Evolutionary conservation across 179 eudicot species (phyloP), one percentile per base, ranked within the genome.

Genomic region (Vitellaria paradoxa): DNA sequence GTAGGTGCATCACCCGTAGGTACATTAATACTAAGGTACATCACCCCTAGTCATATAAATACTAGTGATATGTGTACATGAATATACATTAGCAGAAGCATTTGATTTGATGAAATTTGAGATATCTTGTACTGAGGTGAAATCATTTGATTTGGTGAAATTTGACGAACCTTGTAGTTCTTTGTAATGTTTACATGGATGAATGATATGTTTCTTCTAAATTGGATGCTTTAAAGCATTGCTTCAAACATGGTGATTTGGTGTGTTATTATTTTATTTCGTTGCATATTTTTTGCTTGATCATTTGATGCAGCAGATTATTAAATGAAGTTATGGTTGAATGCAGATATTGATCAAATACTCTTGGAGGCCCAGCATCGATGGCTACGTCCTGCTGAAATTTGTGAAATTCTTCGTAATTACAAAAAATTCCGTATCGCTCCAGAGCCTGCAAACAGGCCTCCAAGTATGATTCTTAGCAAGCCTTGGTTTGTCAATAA

Each of bases 351-450:
- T 76, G 86, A 83, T 64, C 90, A 89, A 75, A 86, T 89, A 80
- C 89, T 88, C 61, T 66, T 57, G 79, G 91, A 88, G 85, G 93
- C 93, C 53, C 89, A 86, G 76, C 87, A 85, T 81, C 88, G 93
- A 73, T 89, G 93, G 93, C 79, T 89, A 73, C 89, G 88, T 17
- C 93, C 93, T 21, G 89, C 91, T 59, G 93, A 89, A 80, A 89
- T 89, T 65, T 89, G 91, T 84, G 89, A 88, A 83, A 89, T 89
- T 67, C 89, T 89, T 68, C 87, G 66, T 68, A 89, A 89, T 79
- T 85, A 86, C 77, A 70, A 80, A 18, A 85, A 73, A 21, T 88
- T 89, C 69, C 84, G 82, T 30, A 86, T 89, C 77, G 82, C 91
- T 75, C 86, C 91, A 45, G 91, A 88, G 81, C 87, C 93, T 75